A percentile compares a stretch with the other conserved stretches of the same genome.
phyloP scores from a whole-genome alignment of 768 basidiomycete species.

The Suillus discolor region DNA sequence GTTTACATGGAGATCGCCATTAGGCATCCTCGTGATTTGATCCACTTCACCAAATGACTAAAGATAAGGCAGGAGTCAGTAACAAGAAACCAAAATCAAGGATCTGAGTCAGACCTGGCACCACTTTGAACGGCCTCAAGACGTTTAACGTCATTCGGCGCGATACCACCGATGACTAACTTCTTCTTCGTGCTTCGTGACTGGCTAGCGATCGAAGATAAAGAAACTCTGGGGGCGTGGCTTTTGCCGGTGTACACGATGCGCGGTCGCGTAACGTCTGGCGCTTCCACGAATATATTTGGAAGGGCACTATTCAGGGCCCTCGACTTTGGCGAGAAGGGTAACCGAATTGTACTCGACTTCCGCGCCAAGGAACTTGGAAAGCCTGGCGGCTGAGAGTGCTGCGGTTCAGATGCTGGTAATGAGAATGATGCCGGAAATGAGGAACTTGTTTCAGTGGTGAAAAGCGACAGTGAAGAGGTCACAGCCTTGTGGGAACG shows the following conservation, averaged over 20 bases:
- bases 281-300: constrained; percentile 29
- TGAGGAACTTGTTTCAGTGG: constrained; percentile 25
- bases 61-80: constrained; percentile 8
- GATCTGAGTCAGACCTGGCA: constrained; percentile 56
- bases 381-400: constrained; percentile 38
- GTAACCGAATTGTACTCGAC: constrained; percentile 33
- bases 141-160: constrained; percentile 57
- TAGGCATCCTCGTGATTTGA: constrained; percentile 72
- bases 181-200: constrained; percentile 54
- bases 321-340: constrained; percentile 29
- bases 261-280: constrained; percentile 28
- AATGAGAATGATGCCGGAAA: constrained; percentile 42
- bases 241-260: constrained; percentile 30
- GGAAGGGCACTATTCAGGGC: constrained; percentile 13
- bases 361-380: constrained; percentile 33
- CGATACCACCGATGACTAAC: constrained; percentile 72
- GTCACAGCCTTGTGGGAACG: constrained; percentile 28
- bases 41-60: constrained; percentile 78
- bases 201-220: constrained; percentile 36
- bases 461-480: constrained; percentile 38
- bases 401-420: constrained; percentile 41
- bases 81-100: background rate
- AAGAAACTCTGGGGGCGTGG: constrained; percentile 29
- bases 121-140: constrained; percentile 74
- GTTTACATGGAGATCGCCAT: constrained; percentile 77